Evolutionary conservation across 129 eudicot species (phyloP), one percentile per base, ranked within the genome.

Genomic region (Helichrysum umbraculigerum): DNA sequence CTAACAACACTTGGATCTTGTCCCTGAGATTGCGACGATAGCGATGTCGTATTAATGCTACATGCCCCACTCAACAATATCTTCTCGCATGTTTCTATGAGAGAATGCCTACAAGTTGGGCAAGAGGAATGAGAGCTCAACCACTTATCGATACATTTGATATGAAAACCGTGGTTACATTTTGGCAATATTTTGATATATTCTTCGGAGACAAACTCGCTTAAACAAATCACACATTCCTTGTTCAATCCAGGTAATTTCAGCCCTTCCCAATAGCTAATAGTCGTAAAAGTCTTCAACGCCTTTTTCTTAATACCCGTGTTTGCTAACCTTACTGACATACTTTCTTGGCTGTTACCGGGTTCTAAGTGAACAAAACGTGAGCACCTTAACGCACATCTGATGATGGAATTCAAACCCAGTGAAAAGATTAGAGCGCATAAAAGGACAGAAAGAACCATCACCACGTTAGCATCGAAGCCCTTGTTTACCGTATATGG

Each of bases 51-150:
- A 52, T 61, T 54, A 25, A 25, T 25, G 59, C 75, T 74, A 63
- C 75, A 61, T 28, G 33, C 2, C 41, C 39, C 74, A 75, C 72
- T 56, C 4, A 83, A 81, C 6, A 81, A 35, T 3, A 88, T 91
- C 74, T 88, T 91, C 52, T 88, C 84, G 21, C 90, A 85, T 7
- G 92, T 89, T 66, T 91, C 89, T 35, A 85, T 78, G 11, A 92
- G 87, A 78, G 89, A 87, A 75, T 92, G 88, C 29, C 98, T 73
- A 71, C 98, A 92, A 60, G 98, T 92, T 32, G 98, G 98, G 76
- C 98, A 92, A 11, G 96, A 89, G 0, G 96, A 92, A 81, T 92
- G 98, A 0, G 91, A 84, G 62, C 73, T 74, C 14, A 89, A 80
- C 96, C 98, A 89, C 79, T 76, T 92, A 59, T 92, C 96, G 22